Conservation (phyloP, 2,329 filamentous ascomycete species). For the Annulohypoxylon truncatum region DNA sequence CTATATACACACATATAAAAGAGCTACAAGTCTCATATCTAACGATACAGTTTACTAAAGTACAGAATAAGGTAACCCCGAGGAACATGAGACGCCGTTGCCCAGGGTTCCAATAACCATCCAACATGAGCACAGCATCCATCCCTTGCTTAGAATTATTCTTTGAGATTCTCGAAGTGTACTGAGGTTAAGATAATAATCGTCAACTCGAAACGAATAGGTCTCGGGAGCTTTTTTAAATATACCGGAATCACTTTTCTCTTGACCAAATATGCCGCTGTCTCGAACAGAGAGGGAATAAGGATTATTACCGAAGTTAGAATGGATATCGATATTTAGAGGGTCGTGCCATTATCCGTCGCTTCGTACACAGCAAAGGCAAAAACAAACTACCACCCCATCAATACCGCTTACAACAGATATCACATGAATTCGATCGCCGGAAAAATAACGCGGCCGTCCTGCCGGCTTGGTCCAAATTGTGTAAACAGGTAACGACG, state of each 20-base stretch:
- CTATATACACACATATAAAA: conserved; percentile 19
- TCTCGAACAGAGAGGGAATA: conserved; percentile 5
- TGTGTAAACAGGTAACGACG: conserved; percentile 35
- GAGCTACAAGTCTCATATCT: conserved; percentile 11
- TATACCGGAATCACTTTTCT: conserved; percentile 24
- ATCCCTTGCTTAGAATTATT: not conserved
- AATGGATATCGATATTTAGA: conserved; percentile 33
- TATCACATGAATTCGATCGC: conserved; percentile 31
- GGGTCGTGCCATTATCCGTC: conserved; percentile 11
- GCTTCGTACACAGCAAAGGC: conserved; percentile 14
- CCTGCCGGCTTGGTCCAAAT: conserved; percentile 31
- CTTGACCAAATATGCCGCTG: conserved; percentile 8
- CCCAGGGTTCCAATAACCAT: not conserved
- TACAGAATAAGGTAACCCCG: not conserved
- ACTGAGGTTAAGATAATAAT: not conserved
- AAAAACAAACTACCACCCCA: conserved; percentile 33
- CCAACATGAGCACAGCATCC: not conserved
- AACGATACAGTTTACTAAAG: conserved; percentile 7
- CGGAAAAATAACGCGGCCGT: conserved; percentile 30
- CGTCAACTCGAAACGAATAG: conserved; percentile 7
- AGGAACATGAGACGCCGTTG: not conserved
- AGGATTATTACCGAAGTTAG: conserved; percentile 11
- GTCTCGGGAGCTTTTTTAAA: not conserved
- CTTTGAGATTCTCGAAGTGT: not conserved
- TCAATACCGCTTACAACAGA: conserved; percentile 25